These are phyloP conservation scores for Trichosporon sp. DNA, from an alignment of 1,284 basidiomycete genomes.

Conservation along the genomic window DNA sequence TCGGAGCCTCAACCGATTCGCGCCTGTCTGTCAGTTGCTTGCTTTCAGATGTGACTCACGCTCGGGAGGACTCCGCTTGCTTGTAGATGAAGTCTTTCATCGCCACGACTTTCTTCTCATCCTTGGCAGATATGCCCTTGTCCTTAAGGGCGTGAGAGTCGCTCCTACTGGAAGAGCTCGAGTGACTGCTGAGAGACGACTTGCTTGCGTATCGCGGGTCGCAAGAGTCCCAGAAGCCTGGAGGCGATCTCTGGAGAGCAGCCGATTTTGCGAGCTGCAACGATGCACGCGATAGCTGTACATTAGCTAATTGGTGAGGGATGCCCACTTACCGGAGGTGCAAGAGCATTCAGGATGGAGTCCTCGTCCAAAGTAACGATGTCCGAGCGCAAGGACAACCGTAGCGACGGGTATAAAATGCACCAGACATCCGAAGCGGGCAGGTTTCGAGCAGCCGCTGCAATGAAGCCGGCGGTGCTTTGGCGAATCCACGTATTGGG, in stretches of 20 bases:
- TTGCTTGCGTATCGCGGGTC: constrained; percentile 11
- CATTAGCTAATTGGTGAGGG: background rate
- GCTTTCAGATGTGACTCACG: constrained; percentile 45
- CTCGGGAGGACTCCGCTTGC: constrained; percentile 63
- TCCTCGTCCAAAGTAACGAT: constrained; percentile 69
- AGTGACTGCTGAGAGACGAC: constrained; percentile 2
- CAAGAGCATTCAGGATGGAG: constrained; percentile 66
- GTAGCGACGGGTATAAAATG: constrained; percentile 83
- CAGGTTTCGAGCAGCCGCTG: constrained; percentile 71
- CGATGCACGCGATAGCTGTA: constrained; percentile 67
- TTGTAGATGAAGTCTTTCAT: constrained; percentile 84
- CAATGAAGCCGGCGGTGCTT: constrained; percentile 80
- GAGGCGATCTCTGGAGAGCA: constrained; percentile 42
- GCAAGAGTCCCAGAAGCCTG: constrained; percentile 63
- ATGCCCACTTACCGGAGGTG: constrained; percentile 61
- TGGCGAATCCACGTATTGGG: constrained; percentile 96
- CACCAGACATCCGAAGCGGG: constrained; percentile 89
- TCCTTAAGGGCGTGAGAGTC: constrained; percentile 22
- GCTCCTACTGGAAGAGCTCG: background rate
- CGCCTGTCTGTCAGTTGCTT: constrained; percentile 24
- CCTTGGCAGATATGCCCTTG: constrained; percentile 51
- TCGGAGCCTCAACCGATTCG: constrained; percentile 18
- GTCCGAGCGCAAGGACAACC: constrained; percentile 79
- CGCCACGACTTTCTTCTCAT: constrained; percentile 51
- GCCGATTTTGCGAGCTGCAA: constrained; percentile 70